Percentiles rank a stretch among this genome's conserved stretches.
Evolutionary conservation across 2,329 filamentous ascomycete species (phyloP).

Genomic region (Venturia effusa): DNA sequence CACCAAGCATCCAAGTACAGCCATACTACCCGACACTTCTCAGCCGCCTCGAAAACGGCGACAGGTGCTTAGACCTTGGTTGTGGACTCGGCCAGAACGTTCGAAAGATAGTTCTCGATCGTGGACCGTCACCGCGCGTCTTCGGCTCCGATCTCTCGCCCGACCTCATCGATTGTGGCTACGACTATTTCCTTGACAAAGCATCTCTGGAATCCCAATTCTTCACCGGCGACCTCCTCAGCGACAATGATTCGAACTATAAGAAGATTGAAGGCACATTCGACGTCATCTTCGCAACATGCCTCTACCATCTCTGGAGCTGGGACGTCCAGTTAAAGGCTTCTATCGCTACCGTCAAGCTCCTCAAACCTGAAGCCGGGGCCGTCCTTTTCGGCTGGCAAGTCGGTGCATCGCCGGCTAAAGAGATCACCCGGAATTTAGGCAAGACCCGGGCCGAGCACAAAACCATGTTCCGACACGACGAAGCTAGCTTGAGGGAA

Average conservation of each 20-base stretch:
- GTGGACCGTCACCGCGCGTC: conserved; percentile 27
- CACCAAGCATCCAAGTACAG: neutral
- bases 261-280: conserved; percentile 20
- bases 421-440: conserved; percentile 13
- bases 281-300: conserved; percentile 28
- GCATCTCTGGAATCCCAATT: conserved; percentile 34
- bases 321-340: conserved; percentile 23
- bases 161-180: conserved; percentile 43
- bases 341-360: conserved; percentile 22
- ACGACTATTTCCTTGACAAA: conserved; percentile 22
- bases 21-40: conserved; percentile 17
- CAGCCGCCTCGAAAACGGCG: conserved; percentile 24
- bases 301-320: conserved; percentile 32
- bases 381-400: conserved; percentile 44
- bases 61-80: conserved; percentile 30
- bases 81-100: conserved; percentile 37
- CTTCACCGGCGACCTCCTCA: conserved; percentile 6
- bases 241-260: conserved; percentile 32
- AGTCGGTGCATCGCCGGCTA: conserved; percentile 26
- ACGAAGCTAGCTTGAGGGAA: conserved; percentile 22
- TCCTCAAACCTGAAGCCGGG: conserved; percentile 29
- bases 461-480: conserved; percentile 23
- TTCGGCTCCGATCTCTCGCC: conserved; percentile 28
- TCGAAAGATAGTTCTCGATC: conserved; percentile 28
- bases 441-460: conserved; percentile 12